Evolutionary conservation across 345 rosid genomes (phyloP).

Genomic region (Boechera retrofracta): DNA sequence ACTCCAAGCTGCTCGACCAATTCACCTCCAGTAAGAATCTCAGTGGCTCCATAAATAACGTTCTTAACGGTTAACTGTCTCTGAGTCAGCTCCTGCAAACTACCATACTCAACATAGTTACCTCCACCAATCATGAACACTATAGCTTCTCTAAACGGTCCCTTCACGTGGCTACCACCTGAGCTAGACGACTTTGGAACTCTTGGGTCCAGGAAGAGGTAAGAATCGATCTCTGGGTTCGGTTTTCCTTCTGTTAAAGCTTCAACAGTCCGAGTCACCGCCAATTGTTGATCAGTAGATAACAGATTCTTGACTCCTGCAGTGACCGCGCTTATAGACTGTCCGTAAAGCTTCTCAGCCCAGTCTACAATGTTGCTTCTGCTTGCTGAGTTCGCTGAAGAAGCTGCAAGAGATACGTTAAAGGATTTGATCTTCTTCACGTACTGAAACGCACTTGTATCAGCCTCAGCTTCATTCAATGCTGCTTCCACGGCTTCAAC

Average conservation of each 20-base stretch:
- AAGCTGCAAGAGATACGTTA: conserved; percentile 86
- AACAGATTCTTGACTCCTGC: conserved; percentile 97
- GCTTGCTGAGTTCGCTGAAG: conserved; percentile 88
- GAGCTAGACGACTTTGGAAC: conserved; percentile 85
- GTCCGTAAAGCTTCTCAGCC: conserved; percentile 98
- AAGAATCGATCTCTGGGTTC: conserved; percentile 87
- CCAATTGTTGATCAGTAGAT: conserved; percentile 85
- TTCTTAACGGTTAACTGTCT: conserved; percentile 85
- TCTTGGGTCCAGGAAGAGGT: conserved; percentile 86
- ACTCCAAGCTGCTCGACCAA: conserved; percentile 87
- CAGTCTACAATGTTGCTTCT: conserved; percentile 97
- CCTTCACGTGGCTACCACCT: conserved; percentile 71
- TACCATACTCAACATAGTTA: conserved; percentile 88
- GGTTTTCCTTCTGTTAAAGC: conserved; percentile 95
- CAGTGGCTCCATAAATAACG: conserved; percentile 91
- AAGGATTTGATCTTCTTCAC: conserved; percentile 95
- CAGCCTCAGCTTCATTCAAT: conserved; percentile 82
- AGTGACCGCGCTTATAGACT: conserved; percentile 91
- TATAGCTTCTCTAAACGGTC: conserved; percentile 93
- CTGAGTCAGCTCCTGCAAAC: conserved; percentile 89
- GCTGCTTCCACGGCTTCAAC: conserved; percentile 90
- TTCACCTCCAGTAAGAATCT: conserved; percentile 85
- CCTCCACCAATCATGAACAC: conserved; percentile 99
- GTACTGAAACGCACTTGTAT: conserved; percentile 86
- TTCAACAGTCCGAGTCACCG: conserved; percentile 86